phyloP scores from a whole-genome alignment of 164 flowering plant species.

The Piper longum region DNA sequence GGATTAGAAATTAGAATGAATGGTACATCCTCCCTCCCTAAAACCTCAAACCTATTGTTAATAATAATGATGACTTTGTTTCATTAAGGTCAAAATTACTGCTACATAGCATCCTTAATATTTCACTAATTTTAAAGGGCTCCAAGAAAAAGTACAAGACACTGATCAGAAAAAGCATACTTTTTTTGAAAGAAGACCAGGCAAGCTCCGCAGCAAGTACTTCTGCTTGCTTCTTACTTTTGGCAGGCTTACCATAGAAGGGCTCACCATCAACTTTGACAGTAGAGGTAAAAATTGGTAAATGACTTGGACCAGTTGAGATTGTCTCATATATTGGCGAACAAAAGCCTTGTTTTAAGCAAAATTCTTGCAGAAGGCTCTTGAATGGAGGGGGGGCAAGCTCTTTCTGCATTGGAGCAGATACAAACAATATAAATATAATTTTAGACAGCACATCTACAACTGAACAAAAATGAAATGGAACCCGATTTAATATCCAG shows the following conservation, averaged over 20 bases:
- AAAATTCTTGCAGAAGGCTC: constrained; percentile 44
- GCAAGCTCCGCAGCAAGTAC: constrained; percentile 47
- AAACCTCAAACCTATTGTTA: too few species aligned
- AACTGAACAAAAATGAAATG: neutral
- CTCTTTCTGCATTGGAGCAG: constrained; percentile 14
- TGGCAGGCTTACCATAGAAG: constrained; percentile 32
- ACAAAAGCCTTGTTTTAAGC: constrained; percentile 29
- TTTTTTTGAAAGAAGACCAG: constrained; percentile 19
- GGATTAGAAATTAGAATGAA: too few species aligned
- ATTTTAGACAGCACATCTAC: neutral
- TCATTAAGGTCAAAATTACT: too few species aligned
- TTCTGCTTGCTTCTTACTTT: constrained; percentile 50
- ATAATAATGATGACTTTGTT: too few species aligned
- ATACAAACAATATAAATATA: neutral
- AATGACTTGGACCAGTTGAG: constrained; percentile 23
- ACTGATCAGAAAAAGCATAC: constrained; percentile 18
- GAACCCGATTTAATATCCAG: neutral
- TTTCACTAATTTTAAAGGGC: neutral
- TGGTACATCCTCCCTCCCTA: too few species aligned
- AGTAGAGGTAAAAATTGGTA: constrained; percentile 21
- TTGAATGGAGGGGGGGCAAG: constrained; percentile 27
- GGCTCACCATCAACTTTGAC: constrained; percentile 34
- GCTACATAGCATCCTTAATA: too few species aligned
- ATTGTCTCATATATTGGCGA: constrained; percentile 35
- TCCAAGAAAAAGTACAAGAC: too few species aligned